A percentile compares a stretch with the other conserved stretches of the same genome.
These are phyloP conservation scores for Isatis lusitanica DNA, from an alignment of 441 rosid species.

Conservation along the genomic window DNA sequence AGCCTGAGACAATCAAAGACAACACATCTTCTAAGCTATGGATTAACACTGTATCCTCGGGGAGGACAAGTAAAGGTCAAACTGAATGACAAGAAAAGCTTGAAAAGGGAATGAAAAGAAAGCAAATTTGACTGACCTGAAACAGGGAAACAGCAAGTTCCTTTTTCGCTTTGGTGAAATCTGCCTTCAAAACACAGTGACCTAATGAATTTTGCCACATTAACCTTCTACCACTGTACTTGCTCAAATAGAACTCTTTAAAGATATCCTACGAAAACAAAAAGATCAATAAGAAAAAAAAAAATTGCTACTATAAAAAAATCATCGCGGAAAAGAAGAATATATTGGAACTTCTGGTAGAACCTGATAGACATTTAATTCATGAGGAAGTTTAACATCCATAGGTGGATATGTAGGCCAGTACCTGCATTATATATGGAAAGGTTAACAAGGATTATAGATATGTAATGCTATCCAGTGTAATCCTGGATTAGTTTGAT, in stretches of 20 bases:
- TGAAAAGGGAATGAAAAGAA: background rate
- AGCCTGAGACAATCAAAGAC: conserved; percentile 52
- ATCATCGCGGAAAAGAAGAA: background rate
- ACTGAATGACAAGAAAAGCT: background rate
- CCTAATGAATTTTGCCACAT: conserved; percentile 99
- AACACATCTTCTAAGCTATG: conserved; percentile 5
- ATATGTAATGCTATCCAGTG: background rate
- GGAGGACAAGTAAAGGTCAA: background rate
- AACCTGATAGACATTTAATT: conserved; percentile 97
- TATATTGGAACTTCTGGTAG: conserved; percentile 20
- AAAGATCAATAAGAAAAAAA: conserved; percentile 8
- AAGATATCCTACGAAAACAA: conserved; percentile 73
- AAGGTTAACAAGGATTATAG: conserved; percentile 19
- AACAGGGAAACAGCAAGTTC: conserved; percentile 97
- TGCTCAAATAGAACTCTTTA: conserved; percentile 95
- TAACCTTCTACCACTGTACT: conserved; percentile 94
- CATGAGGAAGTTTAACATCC: conserved; percentile 99
- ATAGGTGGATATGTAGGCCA: conserved; percentile 99
- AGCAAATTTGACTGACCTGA: conserved; percentile 63
- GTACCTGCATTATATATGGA: conserved; percentile 57
- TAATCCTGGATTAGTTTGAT: conserved; percentile 11
- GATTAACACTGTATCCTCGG: conserved; percentile 29
- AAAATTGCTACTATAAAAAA: background rate
- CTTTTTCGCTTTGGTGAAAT: conserved; percentile 88
- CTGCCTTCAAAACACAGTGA: conserved; percentile 93